Evolutionary conservation across 352 stramenopile species (phyloP).

Genomic region (Pythium rishiriense): DNA sequence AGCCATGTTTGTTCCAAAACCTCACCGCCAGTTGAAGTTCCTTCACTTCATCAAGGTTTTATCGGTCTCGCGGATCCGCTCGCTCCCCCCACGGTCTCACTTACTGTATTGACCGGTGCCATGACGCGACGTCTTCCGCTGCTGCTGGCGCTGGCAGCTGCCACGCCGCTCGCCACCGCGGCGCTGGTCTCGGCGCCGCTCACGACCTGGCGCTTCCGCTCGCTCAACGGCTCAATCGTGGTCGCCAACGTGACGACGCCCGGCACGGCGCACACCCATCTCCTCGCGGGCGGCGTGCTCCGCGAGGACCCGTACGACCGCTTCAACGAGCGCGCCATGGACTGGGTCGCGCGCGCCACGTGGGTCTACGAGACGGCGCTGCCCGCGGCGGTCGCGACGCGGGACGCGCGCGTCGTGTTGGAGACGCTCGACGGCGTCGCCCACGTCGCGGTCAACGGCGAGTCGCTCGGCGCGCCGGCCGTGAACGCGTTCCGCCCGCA

Average conservation of each 20-base stretch:
- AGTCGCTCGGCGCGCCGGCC: slow-evolving; percentile 41
- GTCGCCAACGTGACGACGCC: slow-evolving; percentile 55
- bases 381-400: slow-evolving; percentile 22
- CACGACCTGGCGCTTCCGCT: slow-evolving; percentile 48
- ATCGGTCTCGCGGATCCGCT: background rate
- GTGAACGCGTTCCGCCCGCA: slow-evolving; percentile 73
- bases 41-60: background rate
- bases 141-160: slow-evolving; percentile 2
- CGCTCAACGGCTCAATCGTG: slow-evolving; percentile 56
- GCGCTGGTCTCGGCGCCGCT: slow-evolving; percentile 27
- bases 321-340: slow-evolving; percentile 69
- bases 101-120: no score
- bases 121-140: slow-evolving; percentile 3
- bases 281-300: slow-evolving; percentile 63
- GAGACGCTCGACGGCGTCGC: slow-evolving; percentile 74
- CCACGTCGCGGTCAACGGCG: slow-evolving; percentile 63
- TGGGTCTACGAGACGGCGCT: slow-evolving; percentile 75
- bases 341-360: slow-evolving; percentile 66
- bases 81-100: background rate
- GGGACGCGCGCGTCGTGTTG: slow-evolving; percentile 42
- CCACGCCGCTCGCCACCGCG: background rate
- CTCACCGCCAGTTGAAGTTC: background rate
- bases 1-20: background rate
- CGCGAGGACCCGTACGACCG: slow-evolving; percentile 50
- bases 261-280: slow-evolving; percentile 70